These are phyloP conservation scores for Pseudotsuga menziesii DNA, from an alignment of 75 land plant genomes.

Conservation along the genomic window DNA sequence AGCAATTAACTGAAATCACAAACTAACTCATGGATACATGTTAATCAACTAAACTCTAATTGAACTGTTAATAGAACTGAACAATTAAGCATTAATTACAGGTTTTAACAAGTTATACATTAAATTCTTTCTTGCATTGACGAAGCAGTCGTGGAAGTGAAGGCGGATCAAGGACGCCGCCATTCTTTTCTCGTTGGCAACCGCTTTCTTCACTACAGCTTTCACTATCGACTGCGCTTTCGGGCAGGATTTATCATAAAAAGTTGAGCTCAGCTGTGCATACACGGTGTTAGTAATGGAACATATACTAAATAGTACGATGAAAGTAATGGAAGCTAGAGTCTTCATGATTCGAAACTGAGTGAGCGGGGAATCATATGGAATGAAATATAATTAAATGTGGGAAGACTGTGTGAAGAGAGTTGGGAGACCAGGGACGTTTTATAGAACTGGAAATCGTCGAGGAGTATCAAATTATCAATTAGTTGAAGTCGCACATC, in stretches of 20 bases:
- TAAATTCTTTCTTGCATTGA: slow-evolving; percentile 14
- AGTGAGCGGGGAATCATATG: slow-evolving; percentile 22
- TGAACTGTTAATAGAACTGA: too few relatives aligned
- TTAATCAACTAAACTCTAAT: too few relatives aligned
- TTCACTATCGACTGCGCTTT: slow-evolving; percentile 17
- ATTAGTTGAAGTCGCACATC: too few relatives aligned
- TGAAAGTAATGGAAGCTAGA: slow-evolving; percentile 25
- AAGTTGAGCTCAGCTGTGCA: slow-evolving; percentile 4
- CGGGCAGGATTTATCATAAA: slow-evolving; percentile 19
- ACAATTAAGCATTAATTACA: too few relatives aligned
- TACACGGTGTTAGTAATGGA: slow-evolving; percentile 20
- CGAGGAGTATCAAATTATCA: too few relatives aligned
- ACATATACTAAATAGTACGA: slow-evolving; percentile 1
- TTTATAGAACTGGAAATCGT: too few relatives aligned
- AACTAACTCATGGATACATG: too few relatives aligned
- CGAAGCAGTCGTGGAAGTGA: slow-evolving; percentile 34
- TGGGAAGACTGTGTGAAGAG: slow-evolving; percentile 27
- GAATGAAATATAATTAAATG: slow-evolving; percentile 33
- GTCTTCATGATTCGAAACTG: slow-evolving; percentile 47
- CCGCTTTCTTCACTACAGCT: slow-evolving; percentile 17
- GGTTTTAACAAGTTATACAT: background rate
- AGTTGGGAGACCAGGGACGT: background rate
- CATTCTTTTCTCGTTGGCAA: slow-evolving; percentile 28
- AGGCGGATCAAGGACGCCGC: slow-evolving; percentile 35
- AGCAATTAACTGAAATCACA: too few relatives aligned